phyloP scores from a whole-genome alignment of 441 rosid genomes.

The Adansonia gregorii region DNA sequence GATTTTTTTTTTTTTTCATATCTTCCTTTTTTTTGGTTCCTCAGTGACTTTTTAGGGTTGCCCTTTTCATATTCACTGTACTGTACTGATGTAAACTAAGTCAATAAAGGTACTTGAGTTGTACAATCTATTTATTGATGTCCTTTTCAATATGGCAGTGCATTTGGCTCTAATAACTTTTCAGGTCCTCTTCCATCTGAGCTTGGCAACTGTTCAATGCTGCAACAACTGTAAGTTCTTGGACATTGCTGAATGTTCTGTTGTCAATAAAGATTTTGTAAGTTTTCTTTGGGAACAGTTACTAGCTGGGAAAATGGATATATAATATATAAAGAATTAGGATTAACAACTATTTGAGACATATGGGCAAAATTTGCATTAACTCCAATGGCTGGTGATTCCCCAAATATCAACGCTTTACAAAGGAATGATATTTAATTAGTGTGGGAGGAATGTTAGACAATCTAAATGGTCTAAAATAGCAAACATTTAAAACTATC shows the following conservation, averaged over 20 bases:
- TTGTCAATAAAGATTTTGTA: slow-evolving; percentile 1
- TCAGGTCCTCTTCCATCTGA: slow-evolving; percentile 65
- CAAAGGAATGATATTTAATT: background rate
- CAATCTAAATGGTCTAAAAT: background rate
- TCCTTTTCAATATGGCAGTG: slow-evolving; percentile 39
- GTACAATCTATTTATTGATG: slow-evolving; percentile 23
- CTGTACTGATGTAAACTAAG: background rate
- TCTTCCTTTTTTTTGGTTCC: background rate
- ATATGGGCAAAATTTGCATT: background rate
- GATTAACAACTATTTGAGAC: background rate
- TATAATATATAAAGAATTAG: background rate
- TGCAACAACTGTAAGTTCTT: slow-evolving; percentile 59
- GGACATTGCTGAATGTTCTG: background rate
- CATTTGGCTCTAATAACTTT: slow-evolving; percentile 62
- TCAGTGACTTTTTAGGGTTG: background rate
- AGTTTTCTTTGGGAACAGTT: background rate
- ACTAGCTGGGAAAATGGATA: background rate
- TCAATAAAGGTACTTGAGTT: background rate
- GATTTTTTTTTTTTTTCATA: background rate
- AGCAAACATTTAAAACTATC: background rate
- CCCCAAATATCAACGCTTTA: background rate
- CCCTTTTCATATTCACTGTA: background rate
- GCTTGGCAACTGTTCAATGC: slow-evolving; percentile 55
- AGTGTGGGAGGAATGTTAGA: background rate
- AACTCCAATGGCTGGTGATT: background rate